Percentiles rank a stretch among this genome's conserved stretches.
These are phyloP conservation scores for Jaltomata sinuosa DNA, from an alignment of 257 asterid species.

Conservation along the genomic window DNA sequence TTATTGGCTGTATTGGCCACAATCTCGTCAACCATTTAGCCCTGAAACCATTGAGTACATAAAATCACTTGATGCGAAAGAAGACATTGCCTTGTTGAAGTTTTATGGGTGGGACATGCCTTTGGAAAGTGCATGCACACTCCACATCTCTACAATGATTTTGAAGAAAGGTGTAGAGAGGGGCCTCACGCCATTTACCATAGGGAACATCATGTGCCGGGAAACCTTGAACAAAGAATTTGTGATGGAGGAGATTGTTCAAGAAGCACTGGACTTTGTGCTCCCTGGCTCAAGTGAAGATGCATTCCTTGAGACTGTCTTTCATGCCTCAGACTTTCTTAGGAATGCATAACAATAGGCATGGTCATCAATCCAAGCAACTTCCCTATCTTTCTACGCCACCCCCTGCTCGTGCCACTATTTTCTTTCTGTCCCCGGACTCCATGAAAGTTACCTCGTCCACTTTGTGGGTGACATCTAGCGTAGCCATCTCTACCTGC, in stretches of 20 bases:
- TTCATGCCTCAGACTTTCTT: too few relatives aligned
- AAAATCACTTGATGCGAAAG: slow-evolving; percentile 3
- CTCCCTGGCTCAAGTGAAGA: slow-evolving; percentile 64
- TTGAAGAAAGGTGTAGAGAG: slow-evolving; percentile 71
- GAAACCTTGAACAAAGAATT: too few relatives aligned
- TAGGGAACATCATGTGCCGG: slow-evolving; percentile 74
- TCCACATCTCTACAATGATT: slow-evolving; percentile 81
- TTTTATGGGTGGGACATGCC: too few relatives aligned
- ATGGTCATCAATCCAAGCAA: too few relatives aligned
- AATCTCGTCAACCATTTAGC: neutral
- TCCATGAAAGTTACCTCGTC: too few relatives aligned
- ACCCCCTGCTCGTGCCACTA: too few relatives aligned
- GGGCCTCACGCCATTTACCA: slow-evolving; percentile 65
- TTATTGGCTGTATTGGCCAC: slow-evolving; percentile 22
- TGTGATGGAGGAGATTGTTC: slow-evolving; percentile 60
- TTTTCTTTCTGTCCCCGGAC: too few relatives aligned
- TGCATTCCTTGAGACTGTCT: slow-evolving; percentile 53
- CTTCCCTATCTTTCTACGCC: too few relatives aligned
- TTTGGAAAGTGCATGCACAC: slow-evolving; percentile 61
- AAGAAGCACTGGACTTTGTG: slow-evolving; percentile 53
- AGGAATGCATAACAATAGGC: too few relatives aligned
- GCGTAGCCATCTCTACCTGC: too few relatives aligned
- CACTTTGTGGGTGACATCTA: too few relatives aligned
- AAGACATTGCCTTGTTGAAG: slow-evolving; percentile 1
- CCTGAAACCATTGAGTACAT: neutral